Percentiles rank a stretch among this genome's conserved stretches.
phyloP scores from a whole-genome alignment of 1,284 basidiomycete species.

The Sanghuangporus baumii region DNA sequence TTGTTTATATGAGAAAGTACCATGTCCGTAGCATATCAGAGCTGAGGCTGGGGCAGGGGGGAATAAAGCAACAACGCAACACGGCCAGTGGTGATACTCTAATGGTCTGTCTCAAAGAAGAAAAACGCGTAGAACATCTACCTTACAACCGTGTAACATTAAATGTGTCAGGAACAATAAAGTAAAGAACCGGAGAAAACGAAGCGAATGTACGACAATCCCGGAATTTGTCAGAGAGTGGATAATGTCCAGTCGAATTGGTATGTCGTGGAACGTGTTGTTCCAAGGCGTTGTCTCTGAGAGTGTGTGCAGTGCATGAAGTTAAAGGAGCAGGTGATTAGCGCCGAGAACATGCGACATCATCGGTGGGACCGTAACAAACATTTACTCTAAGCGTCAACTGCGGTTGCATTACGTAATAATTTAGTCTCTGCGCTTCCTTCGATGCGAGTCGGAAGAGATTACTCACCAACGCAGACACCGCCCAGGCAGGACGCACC shows the following conservation, averaged over 20 bases:
- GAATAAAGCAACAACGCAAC: neutral
- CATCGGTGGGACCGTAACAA: neutral
- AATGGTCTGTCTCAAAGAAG: neutral
- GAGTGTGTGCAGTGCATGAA: neutral
- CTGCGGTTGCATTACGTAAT: neutral
- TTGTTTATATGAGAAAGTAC: neutral
- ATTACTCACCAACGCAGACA: constrained; percentile 11
- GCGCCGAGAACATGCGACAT: neutral
- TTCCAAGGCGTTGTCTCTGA: neutral
- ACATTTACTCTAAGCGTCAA: neutral
- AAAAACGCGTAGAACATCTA: neutral
- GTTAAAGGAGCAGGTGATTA: neutral
- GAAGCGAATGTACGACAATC: constrained; percentile 5
- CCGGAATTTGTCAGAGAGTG: neutral
- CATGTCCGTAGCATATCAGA: neutral
- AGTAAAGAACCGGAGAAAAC: neutral
- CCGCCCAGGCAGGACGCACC: constrained; percentile 13
- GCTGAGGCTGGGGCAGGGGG: neutral
- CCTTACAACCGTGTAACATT: constrained; percentile 9
- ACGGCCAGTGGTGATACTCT: neutral
- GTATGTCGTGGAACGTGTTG: neutral
- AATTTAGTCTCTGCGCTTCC: neutral
- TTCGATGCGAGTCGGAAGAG: neutral
- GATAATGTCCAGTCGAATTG: constrained; percentile 1
- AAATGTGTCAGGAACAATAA: neutral